A percentile compares a stretch with the other conserved stretches of the same genome.
These are phyloP conservation scores for Bipolaris victoriae DNA, from an alignment of 2,329 filamentous ascomycete species.

Conservation along the genomic window DNA sequence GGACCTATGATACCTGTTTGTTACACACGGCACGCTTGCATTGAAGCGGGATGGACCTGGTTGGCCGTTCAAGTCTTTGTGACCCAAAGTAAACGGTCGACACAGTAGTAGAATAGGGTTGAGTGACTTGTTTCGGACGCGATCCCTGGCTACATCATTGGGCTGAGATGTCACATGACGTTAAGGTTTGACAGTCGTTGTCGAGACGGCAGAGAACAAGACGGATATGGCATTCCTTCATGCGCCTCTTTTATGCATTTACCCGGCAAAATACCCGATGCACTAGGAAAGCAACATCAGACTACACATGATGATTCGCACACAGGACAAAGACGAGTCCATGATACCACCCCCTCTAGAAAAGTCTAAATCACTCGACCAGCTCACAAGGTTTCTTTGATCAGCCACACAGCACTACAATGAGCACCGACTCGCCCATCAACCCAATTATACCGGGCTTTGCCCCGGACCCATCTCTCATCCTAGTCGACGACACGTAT, in stretches of 20 bases:
- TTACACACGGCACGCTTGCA: not conserved
- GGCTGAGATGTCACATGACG: not conserved
- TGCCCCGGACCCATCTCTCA: constrained; percentile 56
- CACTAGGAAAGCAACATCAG: not conserved
- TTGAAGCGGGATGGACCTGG: not conserved
- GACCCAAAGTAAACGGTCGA: not conserved
- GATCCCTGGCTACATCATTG: not conserved
- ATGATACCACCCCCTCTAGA: not conserved
- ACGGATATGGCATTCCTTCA: not conserved
- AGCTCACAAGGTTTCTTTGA: no score
- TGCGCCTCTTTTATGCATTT: not conserved
- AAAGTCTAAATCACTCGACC: not conserved
- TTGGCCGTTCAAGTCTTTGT: not conserved
- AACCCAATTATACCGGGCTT: constrained; percentile 55
- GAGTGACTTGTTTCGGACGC: not conserved
- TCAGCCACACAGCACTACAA: constrained; percentile 1
- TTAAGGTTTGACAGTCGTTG: not conserved
- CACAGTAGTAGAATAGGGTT: not conserved
- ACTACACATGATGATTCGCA: not conserved
- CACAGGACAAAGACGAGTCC: not conserved
- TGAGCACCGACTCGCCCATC: not conserved
- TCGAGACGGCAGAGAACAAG: not conserved
- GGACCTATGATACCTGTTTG: not conserved
- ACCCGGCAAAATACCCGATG: not conserved
- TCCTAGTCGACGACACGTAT: constrained; percentile 52